Evolutionary conservation across 192 early-diverging fungal genomes (phyloP).

Genomic region (Chytriomyces sp.): DNA sequence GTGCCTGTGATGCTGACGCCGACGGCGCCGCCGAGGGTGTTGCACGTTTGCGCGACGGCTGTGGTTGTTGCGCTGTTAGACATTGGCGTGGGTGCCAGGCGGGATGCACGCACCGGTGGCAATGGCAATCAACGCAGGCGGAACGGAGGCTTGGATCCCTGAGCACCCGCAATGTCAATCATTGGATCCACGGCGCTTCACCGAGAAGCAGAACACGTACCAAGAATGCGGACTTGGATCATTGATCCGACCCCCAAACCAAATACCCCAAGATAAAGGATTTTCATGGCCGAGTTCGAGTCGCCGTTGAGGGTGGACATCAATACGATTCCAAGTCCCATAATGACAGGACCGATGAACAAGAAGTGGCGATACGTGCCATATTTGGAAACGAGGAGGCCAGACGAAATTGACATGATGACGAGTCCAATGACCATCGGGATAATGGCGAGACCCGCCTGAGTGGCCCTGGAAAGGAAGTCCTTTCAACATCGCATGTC

Average conservation of each 20-base stretch:
- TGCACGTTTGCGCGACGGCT: constrained; percentile 51
- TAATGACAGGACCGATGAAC: constrained; percentile 59
- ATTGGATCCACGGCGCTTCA: constrained; percentile 60
- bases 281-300: constrained; percentile 53
- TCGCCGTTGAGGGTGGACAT: constrained; percentile 59
- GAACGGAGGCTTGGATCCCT: constrained; percentile 29
- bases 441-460: constrained; percentile 73
- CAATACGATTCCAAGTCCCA: constrained; percentile 66
- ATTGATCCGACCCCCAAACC: constrained; percentile 76
- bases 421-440: constrained; percentile 77
- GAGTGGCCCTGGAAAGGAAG: constrained; percentile 69
- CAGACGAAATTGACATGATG: constrained; percentile 64
- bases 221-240: constrained; percentile 72
- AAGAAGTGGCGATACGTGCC: constrained; percentile 62
- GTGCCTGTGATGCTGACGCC: constrained; percentile 71
- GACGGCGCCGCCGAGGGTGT: constrained; percentile 63
- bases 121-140: constrained; percentile 4
- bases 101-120: constrained; percentile 4
- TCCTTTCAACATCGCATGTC: constrained; percentile 87
- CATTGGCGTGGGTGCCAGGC: not conserved
- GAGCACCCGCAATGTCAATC: constrained; percentile 68
- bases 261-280: constrained; percentile 65
- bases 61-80: constrained; percentile 59
- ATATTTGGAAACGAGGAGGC: constrained; percentile 63
- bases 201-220: constrained; percentile 23